Percentiles rank a stretch among this genome's conserved stretches.
phyloP scores from a whole-genome alignment of 768 basidiomycete genomes.

The Jaapia argillacea region DNA sequence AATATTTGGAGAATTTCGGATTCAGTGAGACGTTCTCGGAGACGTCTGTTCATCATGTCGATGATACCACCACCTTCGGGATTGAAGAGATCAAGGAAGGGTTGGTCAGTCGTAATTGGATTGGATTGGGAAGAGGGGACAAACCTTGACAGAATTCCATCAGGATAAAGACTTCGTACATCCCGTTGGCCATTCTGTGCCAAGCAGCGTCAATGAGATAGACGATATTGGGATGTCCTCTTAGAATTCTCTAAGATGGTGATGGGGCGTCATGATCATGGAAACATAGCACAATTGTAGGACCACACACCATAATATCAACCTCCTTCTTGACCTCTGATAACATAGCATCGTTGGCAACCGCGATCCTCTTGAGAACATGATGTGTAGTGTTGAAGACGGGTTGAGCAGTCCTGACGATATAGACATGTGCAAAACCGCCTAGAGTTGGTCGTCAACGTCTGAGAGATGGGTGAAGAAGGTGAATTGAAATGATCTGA shows the following conservation, averaged over 20 bases:
- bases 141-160: slow-evolving; percentile 96
- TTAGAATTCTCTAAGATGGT: slow-evolving; percentile 68
- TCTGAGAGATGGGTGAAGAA: too few species aligned
- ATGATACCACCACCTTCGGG: slow-evolving; percentile 88
- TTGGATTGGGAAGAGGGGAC: slow-evolving; percentile 19
- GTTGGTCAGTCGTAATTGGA: not conserved
- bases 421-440: slow-evolving; percentile 97
- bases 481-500: slow-evolving; percentile 26
- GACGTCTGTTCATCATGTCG: slow-evolving; percentile 97
- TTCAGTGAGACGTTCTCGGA: slow-evolving; percentile 91
- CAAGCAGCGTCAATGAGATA: slow-evolving; percentile 94
- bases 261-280: not conserved
- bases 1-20: slow-evolving; percentile 97
- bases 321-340: slow-evolving; percentile 96
- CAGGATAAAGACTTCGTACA: slow-evolving; percentile 93
- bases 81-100: slow-evolving; percentile 8
- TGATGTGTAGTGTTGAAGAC: slow-evolving; percentile 90
- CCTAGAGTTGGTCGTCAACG: too few species aligned
- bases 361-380: slow-evolving; percentile 94
- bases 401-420: slow-evolving; percentile 78
- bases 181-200: slow-evolving; percentile 72
- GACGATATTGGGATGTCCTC: slow-evolving; percentile 92
- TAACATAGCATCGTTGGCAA: slow-evolving; percentile 81
- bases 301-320: slow-evolving; percentile 82
- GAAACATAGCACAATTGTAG: not conserved